Percentiles rank a stretch among this genome's conserved stretches.
Conservation (phyloP, 257 asterid species). For the Petrea volubilis region DNA sequence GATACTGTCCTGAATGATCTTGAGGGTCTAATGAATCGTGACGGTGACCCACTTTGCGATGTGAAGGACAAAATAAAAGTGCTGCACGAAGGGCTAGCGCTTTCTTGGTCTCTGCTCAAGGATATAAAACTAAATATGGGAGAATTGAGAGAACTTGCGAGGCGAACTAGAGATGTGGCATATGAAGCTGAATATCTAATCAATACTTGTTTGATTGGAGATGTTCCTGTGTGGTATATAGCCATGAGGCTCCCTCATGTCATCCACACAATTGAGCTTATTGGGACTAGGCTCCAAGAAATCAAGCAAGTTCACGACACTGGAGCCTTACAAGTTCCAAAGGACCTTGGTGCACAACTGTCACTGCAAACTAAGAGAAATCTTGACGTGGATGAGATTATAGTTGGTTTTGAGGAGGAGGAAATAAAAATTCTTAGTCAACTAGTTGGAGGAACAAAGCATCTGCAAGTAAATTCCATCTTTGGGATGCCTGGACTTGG, state of each 20-base stretch:
- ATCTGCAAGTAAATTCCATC: too few species aligned
- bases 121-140: not conserved
- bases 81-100: not conserved
- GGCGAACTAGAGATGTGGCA: not conserved
- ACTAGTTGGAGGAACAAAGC: too few species aligned
- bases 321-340: not conserved
- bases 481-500: too few species aligned
- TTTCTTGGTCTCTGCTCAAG: not conserved
- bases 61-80: not conserved
- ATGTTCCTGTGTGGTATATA: not conserved
- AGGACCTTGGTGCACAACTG: not conserved
- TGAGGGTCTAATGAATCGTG: too few species aligned
- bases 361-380: too few species aligned
- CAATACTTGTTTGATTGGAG: not conserved
- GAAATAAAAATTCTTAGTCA: too few species aligned
- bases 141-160: not conserved
- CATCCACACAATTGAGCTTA: not conserved
- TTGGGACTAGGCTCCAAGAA: not conserved
- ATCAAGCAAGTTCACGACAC: not conserved
- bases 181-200: constrained; percentile 17
- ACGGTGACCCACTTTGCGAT: not conserved
- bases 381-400: too few species aligned
- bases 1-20: too few species aligned
- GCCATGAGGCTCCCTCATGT: too few species aligned
- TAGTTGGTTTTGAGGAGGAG: too few species aligned